Evolutionary conservation across 2,329 filamentous ascomycete genomes (phyloP).

Genomic region (Ophiostoma ips): DNA sequence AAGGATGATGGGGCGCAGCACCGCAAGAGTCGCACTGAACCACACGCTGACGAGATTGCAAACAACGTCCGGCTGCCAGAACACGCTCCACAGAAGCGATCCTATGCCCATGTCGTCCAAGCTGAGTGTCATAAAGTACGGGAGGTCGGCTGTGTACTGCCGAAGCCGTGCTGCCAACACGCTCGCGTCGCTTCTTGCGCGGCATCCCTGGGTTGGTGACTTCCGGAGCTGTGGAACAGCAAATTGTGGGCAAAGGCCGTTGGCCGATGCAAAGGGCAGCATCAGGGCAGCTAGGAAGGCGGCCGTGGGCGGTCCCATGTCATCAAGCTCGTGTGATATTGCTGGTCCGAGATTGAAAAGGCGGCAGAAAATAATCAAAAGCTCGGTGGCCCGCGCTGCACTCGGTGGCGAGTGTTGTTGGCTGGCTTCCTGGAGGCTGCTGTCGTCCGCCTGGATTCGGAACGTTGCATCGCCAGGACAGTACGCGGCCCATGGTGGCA

Average conservation of each 20-base stretch:
- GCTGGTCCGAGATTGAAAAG: no score
- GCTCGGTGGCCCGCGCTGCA: not conserved
- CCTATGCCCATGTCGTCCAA: no score
- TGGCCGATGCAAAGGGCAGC: conserved; percentile 1
- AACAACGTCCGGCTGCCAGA: conserved; percentile 19
- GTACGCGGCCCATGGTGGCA: not conserved
- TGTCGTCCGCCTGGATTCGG: no score
- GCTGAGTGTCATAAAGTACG: no score
- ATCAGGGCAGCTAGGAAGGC: conserved; percentile 4
- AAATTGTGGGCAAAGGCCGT: conserved; percentile 4
- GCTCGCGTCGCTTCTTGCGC: no score
- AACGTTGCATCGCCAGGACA: conserved; percentile 3
- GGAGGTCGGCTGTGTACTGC: no score
- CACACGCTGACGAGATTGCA: conserved; percentile 20
- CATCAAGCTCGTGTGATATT: not conserved
- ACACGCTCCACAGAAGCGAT: conserved; percentile 19
- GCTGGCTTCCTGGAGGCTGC: not conserved
- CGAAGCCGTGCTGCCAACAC: no score
- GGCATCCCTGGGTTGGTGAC: no score
- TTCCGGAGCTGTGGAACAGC: no score
- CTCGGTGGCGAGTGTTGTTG: conserved; percentile 2
- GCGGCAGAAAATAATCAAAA: conserved; percentile 2
- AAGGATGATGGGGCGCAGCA: conserved; percentile 15
- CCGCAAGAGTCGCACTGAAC: conserved; percentile 16
- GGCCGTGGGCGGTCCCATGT: not conserved